These are phyloP conservation scores for Mediolabrus comicus DNA, from an alignment of 108 stramenopile species.

Conservation along the genomic window DNA sequence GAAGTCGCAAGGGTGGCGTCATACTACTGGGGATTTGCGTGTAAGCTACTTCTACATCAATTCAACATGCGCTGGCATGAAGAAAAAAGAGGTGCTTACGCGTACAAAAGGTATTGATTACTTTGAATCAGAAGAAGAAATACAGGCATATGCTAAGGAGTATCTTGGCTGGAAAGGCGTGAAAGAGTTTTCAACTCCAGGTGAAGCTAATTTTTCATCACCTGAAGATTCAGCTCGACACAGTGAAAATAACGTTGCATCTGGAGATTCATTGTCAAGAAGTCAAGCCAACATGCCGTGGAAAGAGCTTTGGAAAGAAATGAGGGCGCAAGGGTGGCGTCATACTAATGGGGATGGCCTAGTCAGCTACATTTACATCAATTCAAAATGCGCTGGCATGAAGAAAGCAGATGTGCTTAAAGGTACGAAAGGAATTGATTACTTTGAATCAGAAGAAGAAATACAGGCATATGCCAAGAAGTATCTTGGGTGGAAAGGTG, in stretches of 20 bases:
- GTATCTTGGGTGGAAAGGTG: constrained; percentile 28
- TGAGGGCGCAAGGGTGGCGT: constrained; percentile 12
- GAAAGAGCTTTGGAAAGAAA: constrained; percentile 7
- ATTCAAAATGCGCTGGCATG: constrained; percentile 7
- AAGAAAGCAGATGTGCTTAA: constrained; percentile 9
- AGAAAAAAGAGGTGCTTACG: constrained; percentile 1
- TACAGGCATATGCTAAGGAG: constrained; percentile 9
- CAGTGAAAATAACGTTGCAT: too few relatives aligned
- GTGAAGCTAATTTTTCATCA: too few relatives aligned
- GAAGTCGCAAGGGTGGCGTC: constrained; percentile 5
- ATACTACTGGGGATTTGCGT: background rate
- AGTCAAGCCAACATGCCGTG: constrained; percentile 17
- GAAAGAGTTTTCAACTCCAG: background rate
- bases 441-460: constrained; percentile 13
- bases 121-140: constrained; percentile 8
- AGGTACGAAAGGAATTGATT: constrained; percentile 20
- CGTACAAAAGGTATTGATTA: constrained; percentile 23
- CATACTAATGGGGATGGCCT: background rate
- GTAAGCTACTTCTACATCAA: constrained; percentile 7
- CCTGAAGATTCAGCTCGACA: too few relatives aligned
- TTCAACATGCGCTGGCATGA: constrained; percentile 7
- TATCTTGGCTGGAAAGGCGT: constrained; percentile 27
- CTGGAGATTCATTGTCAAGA: background rate
- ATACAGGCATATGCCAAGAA: constrained; percentile 8
- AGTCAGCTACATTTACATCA: constrained; percentile 2